Evolutionary conservation across 2,329 filamentous ascomycete genomes (phyloP).

Genomic region (Colletotrichum sansevieriae): DNA sequence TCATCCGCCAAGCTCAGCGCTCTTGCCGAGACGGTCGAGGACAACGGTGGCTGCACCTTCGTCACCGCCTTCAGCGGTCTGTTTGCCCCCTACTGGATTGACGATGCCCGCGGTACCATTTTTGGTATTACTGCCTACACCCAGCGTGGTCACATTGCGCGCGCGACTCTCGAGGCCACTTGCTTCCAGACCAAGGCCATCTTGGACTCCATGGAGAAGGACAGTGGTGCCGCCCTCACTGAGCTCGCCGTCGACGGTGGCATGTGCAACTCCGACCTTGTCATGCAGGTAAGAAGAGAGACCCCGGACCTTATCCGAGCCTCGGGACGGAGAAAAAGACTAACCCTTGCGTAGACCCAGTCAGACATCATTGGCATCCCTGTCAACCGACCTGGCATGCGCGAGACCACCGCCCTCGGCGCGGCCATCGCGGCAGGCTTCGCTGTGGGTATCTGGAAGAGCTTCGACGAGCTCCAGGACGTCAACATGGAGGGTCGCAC

Average conservation of each 20-base stretch:
- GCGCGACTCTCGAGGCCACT: conserved; percentile 83
- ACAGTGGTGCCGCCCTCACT: conserved; percentile 78
- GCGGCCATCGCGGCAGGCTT: conserved; percentile 88
- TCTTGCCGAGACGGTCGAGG: conserved; percentile 63
- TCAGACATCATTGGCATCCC: conserved; percentile 84
- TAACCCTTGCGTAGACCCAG: conserved; percentile 68
- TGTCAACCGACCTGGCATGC: conserved; percentile 83
- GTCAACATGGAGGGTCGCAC: conserved; percentile 79
- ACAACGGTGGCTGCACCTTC: conserved; percentile 82
- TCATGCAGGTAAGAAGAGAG: conserved; percentile 70
- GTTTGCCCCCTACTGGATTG: conserved; percentile 88
- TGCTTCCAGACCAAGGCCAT: conserved; percentile 89
- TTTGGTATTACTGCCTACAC: conserved; percentile 85
- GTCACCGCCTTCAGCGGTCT: conserved; percentile 86
- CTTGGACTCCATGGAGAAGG: conserved; percentile 83
- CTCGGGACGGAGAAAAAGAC: conserved; percentile 31
- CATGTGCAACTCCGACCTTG: conserved; percentile 84
- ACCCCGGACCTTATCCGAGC: conserved; percentile 32
- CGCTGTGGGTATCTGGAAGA: conserved; percentile 80
- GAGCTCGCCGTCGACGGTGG: conserved; percentile 87
- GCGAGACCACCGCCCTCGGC: conserved; percentile 85
- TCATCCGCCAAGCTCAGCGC: conserved; percentile 59
- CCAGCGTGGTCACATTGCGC: conserved; percentile 80
- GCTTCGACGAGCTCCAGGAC: conserved; percentile 77
- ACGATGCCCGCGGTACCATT: conserved; percentile 84